Evolutionary conservation across 1,284 basidiomycete species (phyloP).

Genomic region (Chondrostereum purpureum): DNA sequence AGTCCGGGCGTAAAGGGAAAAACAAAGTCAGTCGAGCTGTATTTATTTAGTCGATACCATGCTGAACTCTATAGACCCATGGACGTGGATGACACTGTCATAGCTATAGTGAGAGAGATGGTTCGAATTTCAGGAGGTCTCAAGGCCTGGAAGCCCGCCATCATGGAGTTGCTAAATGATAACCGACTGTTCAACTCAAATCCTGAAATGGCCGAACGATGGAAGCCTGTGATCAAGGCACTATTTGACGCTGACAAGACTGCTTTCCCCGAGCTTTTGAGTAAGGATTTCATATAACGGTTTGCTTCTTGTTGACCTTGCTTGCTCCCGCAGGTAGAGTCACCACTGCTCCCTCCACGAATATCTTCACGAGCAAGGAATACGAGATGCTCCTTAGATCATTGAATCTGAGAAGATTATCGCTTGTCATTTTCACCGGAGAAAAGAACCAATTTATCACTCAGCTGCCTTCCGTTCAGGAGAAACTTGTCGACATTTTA

Average conservation of each 20-base stretch:
- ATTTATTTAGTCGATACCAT: background rate
- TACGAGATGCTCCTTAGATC: conserved; percentile 90
- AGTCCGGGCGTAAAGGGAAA: conserved; percentile 75
- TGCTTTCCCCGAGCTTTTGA: conserved; percentile 76
- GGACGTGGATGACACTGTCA: conserved; percentile 60
- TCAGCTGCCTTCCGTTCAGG: conserved; percentile 89
- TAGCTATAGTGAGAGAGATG: conserved; percentile 75
- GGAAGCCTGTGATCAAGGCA: conserved; percentile 76
- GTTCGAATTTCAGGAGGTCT: conserved; percentile 70
- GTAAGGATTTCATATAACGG: conserved; percentile 48
- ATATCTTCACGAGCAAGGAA: conserved; percentile 95
- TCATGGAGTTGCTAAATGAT: conserved; percentile 82
- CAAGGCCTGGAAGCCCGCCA: conserved; percentile 81
- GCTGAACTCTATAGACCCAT: conserved; percentile 42
- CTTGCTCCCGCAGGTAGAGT: conserved; percentile 66
- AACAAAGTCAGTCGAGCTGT: conserved; percentile 40
- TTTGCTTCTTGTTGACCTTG: too few relatives aligned
- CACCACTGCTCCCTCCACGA: conserved; percentile 82
- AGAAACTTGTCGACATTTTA: conserved; percentile 92
- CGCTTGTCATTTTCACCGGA: conserved; percentile 79
- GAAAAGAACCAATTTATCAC: conserved; percentile 88
- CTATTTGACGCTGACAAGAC: conserved; percentile 86
- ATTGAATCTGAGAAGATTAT: conserved; percentile 81
- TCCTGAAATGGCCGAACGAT: conserved; percentile 50
- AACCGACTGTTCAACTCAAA: conserved; percentile 79